These are phyloP conservation scores for Cadophora gregata DNA, from an alignment of 2,329 filamentous ascomycete genomes.

Conservation along the genomic window DNA sequence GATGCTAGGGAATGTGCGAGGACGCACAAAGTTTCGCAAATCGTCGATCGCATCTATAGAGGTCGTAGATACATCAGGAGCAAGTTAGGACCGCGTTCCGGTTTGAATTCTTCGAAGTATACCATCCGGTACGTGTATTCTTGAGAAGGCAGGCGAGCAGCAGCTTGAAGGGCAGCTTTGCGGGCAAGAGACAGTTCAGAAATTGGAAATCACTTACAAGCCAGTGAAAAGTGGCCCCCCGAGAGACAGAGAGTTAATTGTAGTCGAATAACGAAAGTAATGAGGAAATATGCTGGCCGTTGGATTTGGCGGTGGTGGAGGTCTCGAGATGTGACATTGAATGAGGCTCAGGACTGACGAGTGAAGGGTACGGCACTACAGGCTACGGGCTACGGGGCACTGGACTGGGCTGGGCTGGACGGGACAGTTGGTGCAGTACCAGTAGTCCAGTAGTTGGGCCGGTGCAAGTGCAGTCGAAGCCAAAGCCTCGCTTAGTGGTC, in stretches of 20 bases:
- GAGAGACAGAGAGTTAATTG: conserved; percentile 31
- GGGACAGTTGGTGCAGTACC: too few species aligned
- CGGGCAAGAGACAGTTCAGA: conserved; percentile 23
- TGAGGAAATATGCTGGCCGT: conserved; percentile 30
- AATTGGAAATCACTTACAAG: conserved; percentile 46
- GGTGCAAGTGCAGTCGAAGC: not conserved
- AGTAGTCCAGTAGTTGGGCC: too few species aligned
- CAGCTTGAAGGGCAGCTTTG: conserved; percentile 32
- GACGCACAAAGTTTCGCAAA: conserved; percentile 22
- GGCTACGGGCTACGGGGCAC: too few species aligned
- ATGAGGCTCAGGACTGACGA: not conserved
- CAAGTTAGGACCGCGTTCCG: conserved; percentile 23
- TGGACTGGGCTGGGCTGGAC: too few species aligned
- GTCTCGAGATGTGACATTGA: conserved; percentile 10
- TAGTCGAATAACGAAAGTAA: conserved; percentile 30
- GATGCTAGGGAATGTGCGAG: conserved; percentile 27
- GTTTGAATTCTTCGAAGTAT: conserved; percentile 30
- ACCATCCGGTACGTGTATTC: conserved; percentile 30
- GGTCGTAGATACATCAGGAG: conserved; percentile 16
- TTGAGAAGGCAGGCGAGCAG: conserved; percentile 37
- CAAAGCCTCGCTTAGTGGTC: conserved; percentile 2
- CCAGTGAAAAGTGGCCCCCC: conserved; percentile 45
- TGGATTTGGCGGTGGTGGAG: conserved; percentile 12
- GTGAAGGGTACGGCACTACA: not conserved
- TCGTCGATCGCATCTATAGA: conserved; percentile 20